These are phyloP conservation scores for Cercophora samala DNA, from an alignment of 495 filamentous ascomycete genomes.

Conservation along the genomic window DNA sequence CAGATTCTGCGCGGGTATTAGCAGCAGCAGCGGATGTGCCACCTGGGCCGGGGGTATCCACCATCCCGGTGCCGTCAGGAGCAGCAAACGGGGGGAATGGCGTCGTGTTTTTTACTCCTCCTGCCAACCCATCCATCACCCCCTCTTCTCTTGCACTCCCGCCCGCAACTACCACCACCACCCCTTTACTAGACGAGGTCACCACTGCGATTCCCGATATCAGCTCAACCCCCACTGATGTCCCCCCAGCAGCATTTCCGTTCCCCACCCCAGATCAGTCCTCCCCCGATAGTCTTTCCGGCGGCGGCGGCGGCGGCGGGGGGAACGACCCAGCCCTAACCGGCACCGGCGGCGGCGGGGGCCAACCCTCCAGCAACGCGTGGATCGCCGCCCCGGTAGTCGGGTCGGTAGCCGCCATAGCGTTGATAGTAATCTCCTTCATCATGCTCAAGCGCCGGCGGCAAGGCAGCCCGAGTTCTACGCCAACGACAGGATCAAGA, in stretches of 20 bases:
- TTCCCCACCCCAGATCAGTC: neutral
- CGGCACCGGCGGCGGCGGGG: too few species aligned
- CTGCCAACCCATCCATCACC: constrained; percentile 9
- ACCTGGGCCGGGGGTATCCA: constrained; percentile 14
- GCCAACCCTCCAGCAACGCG: constrained; percentile 22
- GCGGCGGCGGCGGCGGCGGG: too few species aligned
- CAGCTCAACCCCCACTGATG: constrained; percentile 2
- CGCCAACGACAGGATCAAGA: neutral
- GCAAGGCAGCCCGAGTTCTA: constrained; percentile 12
- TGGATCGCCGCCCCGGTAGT: constrained; percentile 43
- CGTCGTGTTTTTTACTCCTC: constrained; percentile 28
- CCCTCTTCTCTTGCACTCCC: neutral
- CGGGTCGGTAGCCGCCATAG: constrained; percentile 37
- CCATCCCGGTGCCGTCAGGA: constrained; percentile 12
- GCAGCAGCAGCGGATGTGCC: constrained; percentile 12
- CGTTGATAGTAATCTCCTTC: constrained; percentile 35
- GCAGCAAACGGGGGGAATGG: constrained; percentile 8
- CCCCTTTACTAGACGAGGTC: neutral
- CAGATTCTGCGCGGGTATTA: constrained; percentile 32
- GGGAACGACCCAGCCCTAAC: neutral
- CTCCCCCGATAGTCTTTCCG: constrained; percentile 8
- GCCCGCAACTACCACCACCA: constrained; percentile 5
- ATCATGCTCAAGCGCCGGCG: constrained; percentile 35
- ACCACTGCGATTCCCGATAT: neutral
- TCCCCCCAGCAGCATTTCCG: constrained; percentile 7